phyloP scores from a whole-genome alignment of 495 filamentous ascomycete genomes.

The Pseudotulostoma volvatum region DNA sequence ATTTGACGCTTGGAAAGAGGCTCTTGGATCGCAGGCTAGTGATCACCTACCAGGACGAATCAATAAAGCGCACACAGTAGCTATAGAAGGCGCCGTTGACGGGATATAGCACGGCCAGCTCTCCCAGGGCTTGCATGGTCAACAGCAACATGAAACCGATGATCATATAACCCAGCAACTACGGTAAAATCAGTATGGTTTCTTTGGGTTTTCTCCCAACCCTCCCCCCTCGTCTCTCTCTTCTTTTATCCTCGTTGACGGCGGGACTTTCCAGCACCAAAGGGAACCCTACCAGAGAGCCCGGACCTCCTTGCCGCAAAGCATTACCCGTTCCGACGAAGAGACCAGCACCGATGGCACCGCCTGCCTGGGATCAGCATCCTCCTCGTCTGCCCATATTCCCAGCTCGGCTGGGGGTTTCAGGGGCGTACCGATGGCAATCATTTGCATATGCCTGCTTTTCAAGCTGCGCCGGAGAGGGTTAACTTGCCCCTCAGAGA shows the following conservation, averaged over 20 bases:
- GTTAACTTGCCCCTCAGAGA: not conserved
- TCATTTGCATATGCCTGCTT: conserved; percentile 57
- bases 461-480: conserved; percentile 27
- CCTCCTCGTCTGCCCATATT: too few species aligned
- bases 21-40: not conserved
- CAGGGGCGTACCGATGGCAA: conserved; percentile 48
- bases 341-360: conserved; percentile 37
- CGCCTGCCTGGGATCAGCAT: conserved; percentile 20
- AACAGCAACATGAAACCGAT: conserved; percentile 37
- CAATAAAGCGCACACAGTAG: conserved; percentile 39
- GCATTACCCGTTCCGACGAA: conserved; percentile 35
- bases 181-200: conserved; percentile 7
- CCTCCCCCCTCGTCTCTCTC: not conserved
- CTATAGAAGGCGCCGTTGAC: conserved; percentile 45
- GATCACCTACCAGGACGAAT: conserved; percentile 33
- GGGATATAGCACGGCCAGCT: conserved; percentile 54
- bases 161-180: conserved; percentile 32
- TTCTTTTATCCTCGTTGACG: not conserved
- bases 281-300: conserved; percentile 20
- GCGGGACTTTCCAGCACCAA: too few species aligned
- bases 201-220: not conserved
- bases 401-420: too few species aligned
- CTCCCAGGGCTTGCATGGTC: conserved; percentile 50
- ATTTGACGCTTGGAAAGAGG: not conserved
- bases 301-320: conserved; percentile 26